Conservation (phyloP, 1,139 yeast genomes). For the Blastobotrys serpentis region DNA sequence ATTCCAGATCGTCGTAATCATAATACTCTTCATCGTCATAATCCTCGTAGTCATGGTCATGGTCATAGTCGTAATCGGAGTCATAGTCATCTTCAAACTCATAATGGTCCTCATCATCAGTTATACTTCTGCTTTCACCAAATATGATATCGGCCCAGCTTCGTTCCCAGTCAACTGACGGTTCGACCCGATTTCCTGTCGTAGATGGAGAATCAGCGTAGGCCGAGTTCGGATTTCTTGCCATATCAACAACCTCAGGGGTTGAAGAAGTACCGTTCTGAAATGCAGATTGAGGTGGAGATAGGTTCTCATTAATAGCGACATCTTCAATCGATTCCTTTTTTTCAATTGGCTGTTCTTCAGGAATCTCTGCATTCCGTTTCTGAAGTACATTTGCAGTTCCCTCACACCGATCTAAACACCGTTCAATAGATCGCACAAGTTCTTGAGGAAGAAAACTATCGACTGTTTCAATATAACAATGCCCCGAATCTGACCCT, state of each 20-base stretch:
- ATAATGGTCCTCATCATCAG: slow-evolving; percentile 13
- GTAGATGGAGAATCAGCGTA: neutral
- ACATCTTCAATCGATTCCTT: neutral
- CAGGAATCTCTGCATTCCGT: slow-evolving; percentile 4
- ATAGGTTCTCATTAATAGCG: no score
- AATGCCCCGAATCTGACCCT: neutral
- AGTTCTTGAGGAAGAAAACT: slow-evolving; percentile 19
- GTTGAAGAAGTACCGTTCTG: neutral
- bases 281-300: no score
- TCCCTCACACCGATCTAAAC: slow-evolving; percentile 17
- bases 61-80: slow-evolving; percentile 9
- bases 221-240: neutral
- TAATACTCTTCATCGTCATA: slow-evolving; percentile 9
- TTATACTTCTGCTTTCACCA: neutral
- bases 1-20: slow-evolving; percentile 10
- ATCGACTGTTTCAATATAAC: slow-evolving; percentile 19
- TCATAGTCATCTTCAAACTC: slow-evolving; percentile 9
- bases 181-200: neutral
- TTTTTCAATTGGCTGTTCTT: neutral
- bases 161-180: neutral
- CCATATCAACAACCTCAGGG: neutral
- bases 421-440: slow-evolving; percentile 18
- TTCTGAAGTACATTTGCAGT: neutral
- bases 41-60: slow-evolving; percentile 12
- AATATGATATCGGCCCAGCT: slow-evolving; percentile 1